Evolutionary conservation across 2,329 filamentous ascomycete genomes (phyloP).

Genomic region (Periconia sp.): DNA sequence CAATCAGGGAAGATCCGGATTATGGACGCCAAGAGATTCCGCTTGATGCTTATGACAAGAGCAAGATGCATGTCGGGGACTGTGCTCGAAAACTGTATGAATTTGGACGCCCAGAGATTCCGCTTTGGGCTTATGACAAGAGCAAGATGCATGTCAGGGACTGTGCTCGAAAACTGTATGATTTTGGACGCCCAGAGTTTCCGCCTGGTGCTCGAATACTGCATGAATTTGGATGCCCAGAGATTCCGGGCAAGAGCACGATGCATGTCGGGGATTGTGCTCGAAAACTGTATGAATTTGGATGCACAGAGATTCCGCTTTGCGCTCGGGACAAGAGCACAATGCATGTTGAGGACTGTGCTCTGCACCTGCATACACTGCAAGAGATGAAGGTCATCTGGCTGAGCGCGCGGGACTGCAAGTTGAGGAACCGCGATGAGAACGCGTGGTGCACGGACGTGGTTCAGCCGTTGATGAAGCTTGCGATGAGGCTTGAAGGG

Average conservation of each 20-base stretch:
- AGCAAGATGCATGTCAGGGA: too few relatives aligned
- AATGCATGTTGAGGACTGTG: background rate
- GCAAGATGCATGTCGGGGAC: too few relatives aligned
- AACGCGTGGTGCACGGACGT: slow-evolving; percentile 16
- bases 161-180: too few relatives aligned
- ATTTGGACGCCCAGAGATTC: background rate
- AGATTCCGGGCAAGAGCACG: background rate
- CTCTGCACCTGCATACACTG: background rate
- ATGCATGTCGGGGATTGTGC: too few relatives aligned
- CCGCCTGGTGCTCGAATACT: background rate
- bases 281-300: too few relatives aligned
- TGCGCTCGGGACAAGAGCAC: background rate
- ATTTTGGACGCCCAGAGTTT: background rate
- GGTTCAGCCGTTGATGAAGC: slow-evolving; percentile 14
- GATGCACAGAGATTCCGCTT: too few relatives aligned
- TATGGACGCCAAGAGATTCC: background rate
- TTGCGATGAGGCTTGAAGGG: slow-evolving; percentile 16
- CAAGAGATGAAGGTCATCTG: background rate
- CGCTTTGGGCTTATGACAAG: background rate
- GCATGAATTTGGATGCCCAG: too few relatives aligned
- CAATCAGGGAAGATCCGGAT: background rate
- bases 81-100: too few relatives aligned
- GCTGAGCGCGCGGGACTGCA: background rate
- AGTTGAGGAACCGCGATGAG: background rate
- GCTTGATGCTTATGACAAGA: background rate